phyloP scores from a whole-genome alignment of 805 yeast species.

The Metschnikowia rubicola region DNA sequence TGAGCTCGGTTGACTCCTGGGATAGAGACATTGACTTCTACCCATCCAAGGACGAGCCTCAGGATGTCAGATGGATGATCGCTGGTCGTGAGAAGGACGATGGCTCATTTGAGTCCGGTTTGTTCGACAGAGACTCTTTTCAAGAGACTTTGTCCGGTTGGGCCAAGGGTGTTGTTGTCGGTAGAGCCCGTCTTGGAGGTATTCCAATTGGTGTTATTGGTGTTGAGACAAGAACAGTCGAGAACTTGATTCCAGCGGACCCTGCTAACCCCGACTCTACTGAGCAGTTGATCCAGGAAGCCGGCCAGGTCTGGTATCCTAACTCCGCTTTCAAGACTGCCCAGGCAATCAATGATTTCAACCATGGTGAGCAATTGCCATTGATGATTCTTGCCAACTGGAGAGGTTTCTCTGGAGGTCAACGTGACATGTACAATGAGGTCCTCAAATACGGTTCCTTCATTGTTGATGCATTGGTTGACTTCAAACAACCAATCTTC shows the following conservation, averaged over 20 bases:
- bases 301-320: conserved; percentile 99
- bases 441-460: conserved; percentile 94
- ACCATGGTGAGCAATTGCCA: conserved; percentile 96
- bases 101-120: conserved; percentile 77
- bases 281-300: conserved; percentile 83
- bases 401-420: conserved; percentile 99
- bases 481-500: conserved; percentile 93
- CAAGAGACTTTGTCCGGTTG: conserved; percentile 96
- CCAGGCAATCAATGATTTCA: conserved; percentile 96
- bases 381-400: conserved; percentile 97
- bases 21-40: conserved; percentile 84
- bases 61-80: conserved; percentile 94
- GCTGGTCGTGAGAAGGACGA: conserved; percentile 71
- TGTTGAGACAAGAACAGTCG: conserved; percentile 88
- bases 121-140: conserved; percentile 91
- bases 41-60: conserved; percentile 69
- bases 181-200: conserved; percentile 98
- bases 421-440: conserved; percentile 98
- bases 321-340: conserved; percentile 99
- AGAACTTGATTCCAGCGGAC: conserved; percentile 92
- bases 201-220: conserved; percentile 98
- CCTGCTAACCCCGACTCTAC: conserved; percentile 97
- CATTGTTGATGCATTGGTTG: conserved; percentile 96
- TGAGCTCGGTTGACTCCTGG: conserved; percentile 83
- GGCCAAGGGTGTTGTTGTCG: conserved; percentile 98